These are phyloP conservation scores for Colletotrichum musicola DNA, from an alignment of 2,329 filamentous ascomycete species.

Conservation along the genomic window DNA sequence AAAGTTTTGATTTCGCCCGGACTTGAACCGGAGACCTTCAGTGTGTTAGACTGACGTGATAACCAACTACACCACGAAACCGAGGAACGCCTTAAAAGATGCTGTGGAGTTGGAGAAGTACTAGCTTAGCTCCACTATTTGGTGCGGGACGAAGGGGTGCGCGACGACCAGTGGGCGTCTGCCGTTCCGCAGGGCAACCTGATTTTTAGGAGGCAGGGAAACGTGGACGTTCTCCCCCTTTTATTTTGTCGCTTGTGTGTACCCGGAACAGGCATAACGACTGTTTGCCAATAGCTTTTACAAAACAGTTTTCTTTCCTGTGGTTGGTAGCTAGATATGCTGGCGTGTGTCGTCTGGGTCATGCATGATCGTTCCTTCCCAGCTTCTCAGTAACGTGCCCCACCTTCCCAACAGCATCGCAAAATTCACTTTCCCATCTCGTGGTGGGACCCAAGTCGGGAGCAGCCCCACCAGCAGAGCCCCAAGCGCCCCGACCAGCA, in stretches of 20 bases:
- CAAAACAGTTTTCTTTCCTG: too few species aligned
- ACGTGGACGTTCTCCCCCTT: too few species aligned
- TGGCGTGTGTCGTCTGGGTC: too few species aligned
- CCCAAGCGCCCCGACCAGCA: neutral
- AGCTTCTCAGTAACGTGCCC: neutral
- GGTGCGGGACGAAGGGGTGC: too few species aligned
- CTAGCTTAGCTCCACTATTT: neutral
- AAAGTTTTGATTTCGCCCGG: constrained; percentile 23
- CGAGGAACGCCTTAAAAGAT: neutral
- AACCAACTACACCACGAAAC: constrained; percentile 56
- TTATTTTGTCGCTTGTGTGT: too few species aligned
- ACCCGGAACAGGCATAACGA: too few species aligned
- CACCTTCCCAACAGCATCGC: neutral
- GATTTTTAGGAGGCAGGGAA: too few species aligned
- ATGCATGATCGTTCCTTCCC: neutral
- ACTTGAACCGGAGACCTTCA: constrained; percentile 40
- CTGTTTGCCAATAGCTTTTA: too few species aligned
- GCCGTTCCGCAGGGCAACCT: too few species aligned
- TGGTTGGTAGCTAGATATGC: too few species aligned
- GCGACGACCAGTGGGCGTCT: too few species aligned
- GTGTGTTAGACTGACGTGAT: constrained; percentile 62
- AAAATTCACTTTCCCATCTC: constrained; percentile 22
- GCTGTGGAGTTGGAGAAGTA: neutral
- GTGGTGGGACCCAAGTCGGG: neutral
- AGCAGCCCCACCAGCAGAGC: constrained; percentile 9